Base-by-base conservation (phyloP, 2,329 filamentous ascomycete genomes). In the Akanthomyces dipterigenus region DNA sequence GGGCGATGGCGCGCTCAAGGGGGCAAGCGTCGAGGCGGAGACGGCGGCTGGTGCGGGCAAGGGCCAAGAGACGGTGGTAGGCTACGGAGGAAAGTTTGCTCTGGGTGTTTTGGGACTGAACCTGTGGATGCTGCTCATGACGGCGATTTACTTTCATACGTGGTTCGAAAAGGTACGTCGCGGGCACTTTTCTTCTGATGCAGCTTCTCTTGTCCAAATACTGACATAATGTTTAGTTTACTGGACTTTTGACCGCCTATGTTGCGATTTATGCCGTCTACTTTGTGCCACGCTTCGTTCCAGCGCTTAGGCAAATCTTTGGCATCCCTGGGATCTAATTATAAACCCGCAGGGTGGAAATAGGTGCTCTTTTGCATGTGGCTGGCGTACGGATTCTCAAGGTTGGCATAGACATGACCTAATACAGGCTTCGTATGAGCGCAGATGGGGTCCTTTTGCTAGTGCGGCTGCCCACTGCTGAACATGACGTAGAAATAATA, bases 101-200 rank as follows among this genome's bases (percentile, higher is more conserved):
- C 75, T 82, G 26, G 81, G 70, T 0, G 85, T 97, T 28, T 82
- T 89, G 20, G 86, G 75, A 0, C 69, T 97, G 70, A 91, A 88
- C 70, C 84, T 88, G 78, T 98, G 95, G 91, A 99, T 99, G 95
- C 75, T 99, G 72, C 80, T 98, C 64, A 99, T 99, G 95, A 99
- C 95, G 45, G 93, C 93, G 3, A 93, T 96, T 43, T 99, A 93
- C 80, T 99, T 99, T 70, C 95, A 99, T 75, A 99, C 95, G 0
- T 98, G 93, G 93, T 88, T 96, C 69, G 95, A 99, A 78, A 99
- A 98, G 88, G 88, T 90, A 69, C 70, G 81, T 72, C n/a, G 5
- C 3, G 24, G 5, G 26, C 1, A 6, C 28, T 24, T 45, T 34
- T 60, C 22, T 3, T 20, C 7, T 12, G 7, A 16, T 18, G 6